Evolutionary conservation across 2,329 filamentous ascomycete species (phyloP), one percentile per base, ranked within the genome.

Genomic region (Aspergillus bombycis): DNA sequence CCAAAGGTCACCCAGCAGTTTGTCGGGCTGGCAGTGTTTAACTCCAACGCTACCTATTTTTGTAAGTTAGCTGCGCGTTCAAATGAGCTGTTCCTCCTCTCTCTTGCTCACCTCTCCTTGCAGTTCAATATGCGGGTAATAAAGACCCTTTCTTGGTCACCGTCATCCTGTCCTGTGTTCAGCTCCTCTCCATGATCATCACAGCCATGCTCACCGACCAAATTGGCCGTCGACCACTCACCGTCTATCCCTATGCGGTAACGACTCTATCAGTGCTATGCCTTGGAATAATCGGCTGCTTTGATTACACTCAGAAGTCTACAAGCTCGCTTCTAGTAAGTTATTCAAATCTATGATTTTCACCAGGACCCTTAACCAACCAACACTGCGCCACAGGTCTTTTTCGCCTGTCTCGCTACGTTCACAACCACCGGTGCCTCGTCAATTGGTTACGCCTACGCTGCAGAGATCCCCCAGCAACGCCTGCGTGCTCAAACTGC

Each of bases 391-490:
- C 23, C 23, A 32, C 43, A 80, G 78, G 74, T 80, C 8, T 81
- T 81, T 70, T 80, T 80, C 62, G 78, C 78, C 21, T 80, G 77
- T 45, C 62, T 80, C 28, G 78, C 79, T 0, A 81, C 78, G 0
- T 79, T 80, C 50, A 77, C 78, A 2, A 81, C 78, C 4, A 81
- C 77, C 1, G 79, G 79, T 19, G 79, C 78, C 7, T 79, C 77
- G 0, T 79, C 78, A 5, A 81, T 81, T 38, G 79, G 79, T 8
- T 81, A 81, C 63, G 78, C 79, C 1, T 81, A 81, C 52, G 77
- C 78, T 0, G 76, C 79, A 9, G 80, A 81, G 61, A 72, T 80
- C 19, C 78, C 79, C 0, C 71, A 76, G 28, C 79, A 81, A 65
- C 75, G 78, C 3, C 72, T 81, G 4, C 77, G 79, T 41, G 78